Evolutionary conservation across 2,329 filamentous ascomycete species (phyloP).

Genomic region (Neofusicoccum sp.): DNA sequence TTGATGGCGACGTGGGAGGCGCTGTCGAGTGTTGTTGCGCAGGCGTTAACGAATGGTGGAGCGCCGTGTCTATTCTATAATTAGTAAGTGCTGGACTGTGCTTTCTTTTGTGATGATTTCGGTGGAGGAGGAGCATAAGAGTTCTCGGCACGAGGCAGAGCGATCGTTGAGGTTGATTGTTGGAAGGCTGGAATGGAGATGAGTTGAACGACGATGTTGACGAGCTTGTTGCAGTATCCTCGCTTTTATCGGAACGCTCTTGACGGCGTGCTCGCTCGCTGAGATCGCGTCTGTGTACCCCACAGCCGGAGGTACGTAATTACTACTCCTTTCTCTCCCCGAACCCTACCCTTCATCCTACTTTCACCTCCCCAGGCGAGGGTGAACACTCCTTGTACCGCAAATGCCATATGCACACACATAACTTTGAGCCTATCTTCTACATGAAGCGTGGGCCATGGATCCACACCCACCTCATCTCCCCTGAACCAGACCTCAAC

Average conservation of each 20-base stretch:
- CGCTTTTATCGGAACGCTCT: constrained; percentile 54
- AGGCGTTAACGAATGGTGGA: constrained; percentile 46
- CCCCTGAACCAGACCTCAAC: too few species aligned
- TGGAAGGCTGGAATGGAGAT: constrained; percentile 25
- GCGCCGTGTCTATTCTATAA: constrained; percentile 50
- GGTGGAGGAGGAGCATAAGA: too few species aligned
- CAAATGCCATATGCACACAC: too few species aligned
- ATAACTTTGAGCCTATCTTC: too few species aligned
- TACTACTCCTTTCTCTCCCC: constrained; percentile 58
- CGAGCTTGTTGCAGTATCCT: constrained; percentile 27
- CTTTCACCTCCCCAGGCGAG: too few species aligned
- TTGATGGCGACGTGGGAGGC: constrained; percentile 56
- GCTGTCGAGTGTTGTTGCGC: constrained; percentile 46
- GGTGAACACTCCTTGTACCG: too few species aligned
- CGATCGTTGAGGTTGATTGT: not conserved
- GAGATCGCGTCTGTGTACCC: constrained; percentile 72
- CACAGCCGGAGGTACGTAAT: constrained; percentile 54
- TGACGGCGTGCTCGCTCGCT: constrained; percentile 65
- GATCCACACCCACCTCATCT: too few species aligned
- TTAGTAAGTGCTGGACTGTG: not conserved
- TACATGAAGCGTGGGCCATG: too few species aligned
- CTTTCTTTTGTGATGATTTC: not conserved
- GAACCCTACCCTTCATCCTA: not conserved
- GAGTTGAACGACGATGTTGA: not conserved
- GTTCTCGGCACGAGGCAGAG: too few species aligned